Evolutionary conservation across 768 basidiomycete genomes (phyloP), one percentile per base, ranked within the genome.

Genomic region (Lactarius akahatsu): DNA sequence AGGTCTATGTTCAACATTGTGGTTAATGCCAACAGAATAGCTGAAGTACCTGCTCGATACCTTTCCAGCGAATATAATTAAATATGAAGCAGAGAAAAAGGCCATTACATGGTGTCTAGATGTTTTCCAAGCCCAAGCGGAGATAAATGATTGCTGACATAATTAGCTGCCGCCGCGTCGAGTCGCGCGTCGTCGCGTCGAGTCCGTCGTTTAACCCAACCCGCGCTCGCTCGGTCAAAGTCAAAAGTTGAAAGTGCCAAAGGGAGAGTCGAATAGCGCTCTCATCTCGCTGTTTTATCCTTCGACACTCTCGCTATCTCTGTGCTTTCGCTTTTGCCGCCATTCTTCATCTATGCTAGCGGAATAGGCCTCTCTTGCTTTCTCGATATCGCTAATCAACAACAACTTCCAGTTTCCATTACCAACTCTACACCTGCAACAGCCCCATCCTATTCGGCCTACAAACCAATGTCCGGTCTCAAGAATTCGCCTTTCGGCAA

Each of bases 401-500:
- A 57, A 52, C 47, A 55, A 34, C 64, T 63, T 71, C 66, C 69
- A 70, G 26, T 59, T 64, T 70, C 66, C 69, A 70, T 60, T 69
- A 63, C 65, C 69, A 65, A 50, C 54, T 70, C 69, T 66, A 70
- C 62, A 56, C 59, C 64, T 45, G 66, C 56, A 16, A 68, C 55
- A 62, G 69, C 36, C 30, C 47, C 61, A 59, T 63, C 65, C 67
- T 54, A 62, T 50, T 38, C 47, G 52, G 15, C 59, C 40, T 56
- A 43, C 38, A 28, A 43, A 36, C 45, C 65, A 66, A 91, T 91
- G 89, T 87, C 89, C 65, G 85, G 85, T 63, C 83, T 92, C 77
- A 90, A 89, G 80, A 91, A 92, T 77, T 91, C 91, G 72, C 89
- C 88, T 1, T 92, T 91, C 77, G 90, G 89, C 52, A 92, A 92